Evolutionary conservation across 306 rosid genomes (phyloP).

Genomic region (Sindora glabra): DNA sequence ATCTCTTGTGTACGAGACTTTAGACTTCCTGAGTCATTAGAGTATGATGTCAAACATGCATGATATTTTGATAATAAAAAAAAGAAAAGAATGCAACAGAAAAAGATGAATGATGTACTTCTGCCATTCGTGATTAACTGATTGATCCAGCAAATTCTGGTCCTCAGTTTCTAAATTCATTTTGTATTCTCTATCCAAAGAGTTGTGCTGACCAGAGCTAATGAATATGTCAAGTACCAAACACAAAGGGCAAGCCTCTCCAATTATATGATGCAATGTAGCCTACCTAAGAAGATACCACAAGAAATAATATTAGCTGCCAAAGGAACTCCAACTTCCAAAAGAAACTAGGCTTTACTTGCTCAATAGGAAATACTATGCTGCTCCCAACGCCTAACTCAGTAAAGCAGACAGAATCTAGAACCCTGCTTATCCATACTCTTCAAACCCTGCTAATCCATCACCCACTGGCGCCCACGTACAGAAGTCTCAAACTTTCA

Average conservation of each 20-base stretch:
- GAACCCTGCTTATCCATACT: conserved; percentile 8
- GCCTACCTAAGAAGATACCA: not conserved
- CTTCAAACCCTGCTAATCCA: conserved; percentile 15
- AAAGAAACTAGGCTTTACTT: not conserved
- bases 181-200: conserved; percentile 25
- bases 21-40: conserved; percentile 49
- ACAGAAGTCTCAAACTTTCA: conserved; percentile 20
- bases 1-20: conserved; percentile 56
- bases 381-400: conserved; percentile 20
- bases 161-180: conserved; percentile 71
- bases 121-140: conserved; percentile 35
- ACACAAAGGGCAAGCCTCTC: conserved; percentile 15
- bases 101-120: conserved; percentile 39
- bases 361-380: conserved; percentile 14
- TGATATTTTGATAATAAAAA: not conserved
- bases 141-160: conserved; percentile 28
- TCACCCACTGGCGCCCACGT: conserved; percentile 6
- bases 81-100: not conserved
- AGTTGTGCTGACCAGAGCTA: conserved; percentile 16
- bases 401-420: not conserved
- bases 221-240: conserved; percentile 17
- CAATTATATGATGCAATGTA: conserved; percentile 16
- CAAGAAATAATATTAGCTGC: not conserved
- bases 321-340: not conserved
- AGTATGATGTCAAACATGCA: conserved; percentile 15